A percentile compares a stretch with the other conserved stretches of the same genome.
These are phyloP conservation scores for Xylariaceae sp. DNA, from an alignment of 2,329 filamentous ascomycete species.

Conservation along the genomic window DNA sequence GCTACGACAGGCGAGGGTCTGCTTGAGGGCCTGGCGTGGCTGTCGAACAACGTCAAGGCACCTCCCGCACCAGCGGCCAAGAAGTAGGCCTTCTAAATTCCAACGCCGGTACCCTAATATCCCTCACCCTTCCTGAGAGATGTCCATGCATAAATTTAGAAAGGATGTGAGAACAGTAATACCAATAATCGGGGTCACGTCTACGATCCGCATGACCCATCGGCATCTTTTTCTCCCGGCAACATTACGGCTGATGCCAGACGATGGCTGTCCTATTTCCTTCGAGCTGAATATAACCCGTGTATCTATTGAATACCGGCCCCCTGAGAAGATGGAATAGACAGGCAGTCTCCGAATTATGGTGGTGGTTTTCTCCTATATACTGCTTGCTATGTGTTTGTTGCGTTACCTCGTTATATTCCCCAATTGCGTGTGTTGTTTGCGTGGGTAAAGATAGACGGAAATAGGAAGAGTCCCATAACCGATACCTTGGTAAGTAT, in stretches of 20 bases:
- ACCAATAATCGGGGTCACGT: not conserved
- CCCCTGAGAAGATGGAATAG: not conserved
- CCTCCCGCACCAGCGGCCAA: conserved; percentile 55
- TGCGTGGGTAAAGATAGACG: not conserved
- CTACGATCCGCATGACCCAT: not conserved
- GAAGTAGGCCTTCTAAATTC: conserved; percentile 46
- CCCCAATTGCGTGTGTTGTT: not conserved
- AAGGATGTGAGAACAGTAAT: not conserved
- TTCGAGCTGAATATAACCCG: not conserved
- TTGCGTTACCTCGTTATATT: not conserved
- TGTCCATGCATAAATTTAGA: not conserved
- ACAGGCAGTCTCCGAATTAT: not conserved
- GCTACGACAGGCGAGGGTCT: conserved; percentile 81
- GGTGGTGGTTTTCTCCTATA: not conserved
- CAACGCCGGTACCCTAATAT: conserved; percentile 18
- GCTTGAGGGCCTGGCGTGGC: conserved; percentile 79
- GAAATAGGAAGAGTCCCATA: not conserved
- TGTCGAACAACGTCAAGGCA: conserved; percentile 81
- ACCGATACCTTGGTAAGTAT: not conserved
- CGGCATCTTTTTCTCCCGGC: not conserved
- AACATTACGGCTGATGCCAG: not conserved
- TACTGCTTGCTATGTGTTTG: not conserved
- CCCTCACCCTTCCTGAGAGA: conserved; percentile 13
- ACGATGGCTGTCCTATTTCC: not conserved
- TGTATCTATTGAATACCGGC: not conserved